Evolutionary conservation across 306 rosid species (phyloP), one percentile per base, ranked within the genome.

Genomic region (Parietaria judaica): DNA sequence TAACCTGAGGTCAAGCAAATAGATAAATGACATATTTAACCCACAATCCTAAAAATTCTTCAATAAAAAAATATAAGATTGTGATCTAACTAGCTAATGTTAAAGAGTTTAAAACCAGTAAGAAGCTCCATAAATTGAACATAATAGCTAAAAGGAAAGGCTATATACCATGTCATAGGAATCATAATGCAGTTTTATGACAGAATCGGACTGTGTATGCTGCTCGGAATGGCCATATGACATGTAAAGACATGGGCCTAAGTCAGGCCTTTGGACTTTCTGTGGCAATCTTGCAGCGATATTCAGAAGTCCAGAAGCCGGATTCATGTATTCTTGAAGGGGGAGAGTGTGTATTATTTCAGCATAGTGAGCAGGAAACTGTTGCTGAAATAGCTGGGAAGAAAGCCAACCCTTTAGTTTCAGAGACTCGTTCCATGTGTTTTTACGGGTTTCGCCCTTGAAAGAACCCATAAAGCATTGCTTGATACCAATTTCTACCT

Each of bases 321-420:
- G 99, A 76, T 94, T 88, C 95, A 83, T 86, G 81, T 88, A 94
- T 51, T 94, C 95, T 79, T 82, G 88, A 82, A 88, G 78, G 53
- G 99, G 99, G 58, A 94, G 76, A 64, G 78, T 79, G 64, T 76
- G 77, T 61, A 94, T 77, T 55, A 94, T 76, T 84, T 80, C 83
- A 72, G 81, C 80, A 74, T 76, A 88, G 68, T 94, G 97, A 79
- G 74, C 77, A 37, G 99, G 97, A 83, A 94, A 94, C 78, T 86
- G 84, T 78, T 88, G 90, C 76, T 82, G 79, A 84, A 94, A 86
- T 66, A 94, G 67, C 65, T 81, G 81, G 10, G 99, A 88, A 76
- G 99, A 86, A 61, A 94, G 79, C 87, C 86, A 81, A 57, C 99
- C 96, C 70, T 77, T 86, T 69, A 94, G 67, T 78, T 88, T 94